A percentile compares a stretch with the other conserved stretches of the same genome.
These are phyloP conservation scores for Paralagenidium karlingii DNA, from an alignment of 352 stramenopile species.

Conservation along the genomic window DNA sequence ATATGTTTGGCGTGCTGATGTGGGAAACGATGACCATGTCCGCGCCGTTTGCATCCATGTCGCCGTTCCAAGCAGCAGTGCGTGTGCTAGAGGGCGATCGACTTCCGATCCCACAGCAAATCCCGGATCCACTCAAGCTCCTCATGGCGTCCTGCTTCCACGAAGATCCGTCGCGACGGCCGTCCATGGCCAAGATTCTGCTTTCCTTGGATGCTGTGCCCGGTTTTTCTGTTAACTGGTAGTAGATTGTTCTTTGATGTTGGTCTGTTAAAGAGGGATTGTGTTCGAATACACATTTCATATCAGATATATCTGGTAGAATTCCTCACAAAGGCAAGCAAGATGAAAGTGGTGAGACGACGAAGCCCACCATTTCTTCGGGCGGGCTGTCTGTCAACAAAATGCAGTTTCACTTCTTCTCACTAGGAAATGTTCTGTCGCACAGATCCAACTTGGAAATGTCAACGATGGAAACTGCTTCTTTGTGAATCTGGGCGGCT, in stretches of 20 bases:
- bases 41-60: slow-evolving; percentile 34
- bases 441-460: slow-evolving; percentile 67
- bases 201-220: slow-evolving; percentile 19
- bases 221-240: too few relatives aligned
- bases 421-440: not conserved
- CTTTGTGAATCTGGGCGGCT: slow-evolving; percentile 68
- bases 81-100: slow-evolving; percentile 44
- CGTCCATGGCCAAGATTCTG: slow-evolving; percentile 60
- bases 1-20: slow-evolving; percentile 79
- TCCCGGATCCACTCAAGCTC: slow-evolving; percentile 28
- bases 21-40: slow-evolving; percentile 60
- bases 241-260: too few relatives aligned
- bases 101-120: slow-evolving; percentile 23
- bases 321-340: too few relatives aligned
- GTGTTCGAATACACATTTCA: too few relatives aligned
- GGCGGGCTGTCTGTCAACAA: not conserved
- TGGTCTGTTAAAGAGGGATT: too few relatives aligned
- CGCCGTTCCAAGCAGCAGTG: slow-evolving; percentile 49
- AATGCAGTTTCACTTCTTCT: too few relatives aligned
- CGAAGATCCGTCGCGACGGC: slow-evolving; percentile 41
- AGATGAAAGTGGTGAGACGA: slow-evolving; percentile 2
- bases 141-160: slow-evolving; percentile 66
- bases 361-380: not conserved
- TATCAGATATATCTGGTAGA: too few relatives aligned
- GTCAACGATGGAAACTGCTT: slow-evolving; percentile 61